Evolutionary conservation across 208 protist species (phyloP).

Genomic region (Leishmania amazonensis): DNA sequence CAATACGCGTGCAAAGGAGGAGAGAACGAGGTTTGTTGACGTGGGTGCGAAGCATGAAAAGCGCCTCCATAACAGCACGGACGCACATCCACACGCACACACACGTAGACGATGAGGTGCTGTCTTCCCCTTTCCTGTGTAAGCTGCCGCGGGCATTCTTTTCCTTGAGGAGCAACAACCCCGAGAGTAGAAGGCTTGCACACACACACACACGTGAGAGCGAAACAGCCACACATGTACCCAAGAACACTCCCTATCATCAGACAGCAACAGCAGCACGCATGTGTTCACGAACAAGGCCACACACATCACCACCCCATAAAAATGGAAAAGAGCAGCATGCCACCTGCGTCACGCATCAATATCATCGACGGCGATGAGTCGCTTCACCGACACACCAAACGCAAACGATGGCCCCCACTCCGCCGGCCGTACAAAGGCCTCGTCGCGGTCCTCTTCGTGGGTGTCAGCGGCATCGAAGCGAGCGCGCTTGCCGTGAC

Average conservation of each 20-base stretch:
- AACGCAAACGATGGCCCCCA: neutral
- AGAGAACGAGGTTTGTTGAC: no score
- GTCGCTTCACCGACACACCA: neutral
- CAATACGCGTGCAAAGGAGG: no score
- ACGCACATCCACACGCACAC: neutral
- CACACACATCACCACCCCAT: neutral
- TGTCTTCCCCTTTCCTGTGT: no score
- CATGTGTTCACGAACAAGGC: neutral
- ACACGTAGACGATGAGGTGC: no score
- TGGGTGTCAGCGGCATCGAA: neutral
- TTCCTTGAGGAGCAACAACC: no score
- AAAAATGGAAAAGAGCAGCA: neutral
- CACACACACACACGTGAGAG: neutral
- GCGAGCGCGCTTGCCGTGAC: neutral
- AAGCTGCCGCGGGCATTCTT: no score
- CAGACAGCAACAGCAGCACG: neutral
- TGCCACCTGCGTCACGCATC: neutral
- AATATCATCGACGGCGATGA: neutral
- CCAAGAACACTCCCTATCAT: neutral
- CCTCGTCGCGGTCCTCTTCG: neutral
- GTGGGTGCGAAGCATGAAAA: no score
- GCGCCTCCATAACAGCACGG: neutral
- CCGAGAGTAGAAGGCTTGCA: no score
- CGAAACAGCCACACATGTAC: neutral
- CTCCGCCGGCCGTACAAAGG: neutral